Percentiles rank a stretch among this genome's conserved stretches.
phyloP scores from a whole-genome alignment of 805 yeast species.

The Saturnispora saitoi region DNA sequence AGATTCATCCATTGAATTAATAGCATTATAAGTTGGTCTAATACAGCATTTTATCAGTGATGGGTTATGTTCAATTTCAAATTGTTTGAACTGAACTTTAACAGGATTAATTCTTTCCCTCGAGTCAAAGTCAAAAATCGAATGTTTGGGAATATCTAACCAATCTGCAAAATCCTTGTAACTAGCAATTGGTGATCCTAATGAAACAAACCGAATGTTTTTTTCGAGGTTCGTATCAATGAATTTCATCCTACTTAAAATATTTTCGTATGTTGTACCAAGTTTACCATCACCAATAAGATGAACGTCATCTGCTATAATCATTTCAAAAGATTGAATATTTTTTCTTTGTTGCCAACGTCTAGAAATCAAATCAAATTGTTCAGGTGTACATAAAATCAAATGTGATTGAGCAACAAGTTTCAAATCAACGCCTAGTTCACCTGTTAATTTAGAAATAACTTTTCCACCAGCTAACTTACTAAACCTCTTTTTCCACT shows the following conservation, averaged over 20 bases:
- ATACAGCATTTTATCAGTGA: conserved; percentile 45
- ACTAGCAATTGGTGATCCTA: conserved; percentile 63
- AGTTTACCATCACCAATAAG: conserved; percentile 44
- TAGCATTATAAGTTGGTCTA: conserved; percentile 38
- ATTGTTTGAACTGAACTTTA: conserved; percentile 47
- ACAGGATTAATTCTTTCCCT: conserved; percentile 48
- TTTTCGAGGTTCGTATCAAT: conserved; percentile 58
- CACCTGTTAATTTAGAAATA: conserved; percentile 52
- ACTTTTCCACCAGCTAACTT: conserved; percentile 47
- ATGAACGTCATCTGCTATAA: conserved; percentile 72
- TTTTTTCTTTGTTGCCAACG: conserved; percentile 77
- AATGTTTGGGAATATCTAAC: conserved; percentile 61
- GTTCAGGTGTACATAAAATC: conserved; percentile 68
- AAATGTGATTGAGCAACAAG: conserved; percentile 55
- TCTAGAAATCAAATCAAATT: conserved; percentile 64
- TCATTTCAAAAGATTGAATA: conserved; percentile 55
- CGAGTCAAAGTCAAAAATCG: conserved; percentile 65
- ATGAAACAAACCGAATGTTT: conserved; percentile 53
- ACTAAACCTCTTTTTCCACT: conserved; percentile 48
- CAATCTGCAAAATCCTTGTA: conserved; percentile 78
- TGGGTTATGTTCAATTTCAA: conserved; percentile 40
- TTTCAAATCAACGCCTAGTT: conserved; percentile 44
- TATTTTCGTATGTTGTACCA: conserved; percentile 63
- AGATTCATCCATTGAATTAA: conserved; percentile 27
- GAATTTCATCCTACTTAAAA: conserved; percentile 63